A percentile compares a stretch with the other conserved stretches of the same genome.
Evolutionary conservation across 352 stramenopile species (phyloP).

Genomic region (Peronospora farinosa): DNA sequence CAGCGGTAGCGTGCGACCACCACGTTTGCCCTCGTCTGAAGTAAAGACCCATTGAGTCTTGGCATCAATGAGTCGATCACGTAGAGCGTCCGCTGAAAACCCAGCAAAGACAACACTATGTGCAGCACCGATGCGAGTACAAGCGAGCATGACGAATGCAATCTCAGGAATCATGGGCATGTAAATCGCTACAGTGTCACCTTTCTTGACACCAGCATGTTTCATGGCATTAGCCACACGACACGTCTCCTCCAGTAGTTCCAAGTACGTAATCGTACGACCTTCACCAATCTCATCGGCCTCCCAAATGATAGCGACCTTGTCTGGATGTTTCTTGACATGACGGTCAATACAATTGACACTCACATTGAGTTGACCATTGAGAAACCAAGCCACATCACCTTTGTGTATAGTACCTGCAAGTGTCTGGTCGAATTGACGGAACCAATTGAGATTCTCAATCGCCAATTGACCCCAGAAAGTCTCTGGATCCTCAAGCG

Average conservation of each 20-base stretch:
- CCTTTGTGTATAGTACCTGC: conserved; percentile 85
- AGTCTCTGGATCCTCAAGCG: conserved; percentile 73
- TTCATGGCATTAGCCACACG: conserved; percentile 96
- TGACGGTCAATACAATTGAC: conserved; percentile 96
- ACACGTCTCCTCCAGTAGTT: conserved; percentile 55
- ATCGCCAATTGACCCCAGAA: conserved; percentile 92
- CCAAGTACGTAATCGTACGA: conserved; percentile 45
- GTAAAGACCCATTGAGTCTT: conserved; percentile 89
- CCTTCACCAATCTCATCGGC: conserved; percentile 91
- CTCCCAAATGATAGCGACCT: conserved; percentile 96
- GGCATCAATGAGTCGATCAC: conserved; percentile 92
- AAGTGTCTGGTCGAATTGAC: conserved; percentile 87
- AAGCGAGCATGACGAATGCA: conserved; percentile 97
- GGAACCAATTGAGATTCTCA: conserved; percentile 90
- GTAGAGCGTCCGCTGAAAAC: conserved; percentile 91
- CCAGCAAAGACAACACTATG: conserved; percentile 98
- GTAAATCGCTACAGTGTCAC: conserved; percentile 96
- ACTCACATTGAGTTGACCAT: conserved; percentile 92
- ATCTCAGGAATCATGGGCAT: conserved; percentile 99
- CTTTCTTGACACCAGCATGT: conserved; percentile 78
- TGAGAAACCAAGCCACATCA: conserved; percentile 92
- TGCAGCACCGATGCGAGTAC: conserved; percentile 93
- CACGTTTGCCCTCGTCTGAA: conserved; percentile 89
- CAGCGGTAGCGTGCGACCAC: conserved; percentile 88
- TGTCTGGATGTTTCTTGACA: conserved; percentile 58